Evolutionary conservation across 768 basidiomycete genomes (phyloP), one percentile per base, ranked within the genome.

Genomic region (Mrakia gelida): DNA sequence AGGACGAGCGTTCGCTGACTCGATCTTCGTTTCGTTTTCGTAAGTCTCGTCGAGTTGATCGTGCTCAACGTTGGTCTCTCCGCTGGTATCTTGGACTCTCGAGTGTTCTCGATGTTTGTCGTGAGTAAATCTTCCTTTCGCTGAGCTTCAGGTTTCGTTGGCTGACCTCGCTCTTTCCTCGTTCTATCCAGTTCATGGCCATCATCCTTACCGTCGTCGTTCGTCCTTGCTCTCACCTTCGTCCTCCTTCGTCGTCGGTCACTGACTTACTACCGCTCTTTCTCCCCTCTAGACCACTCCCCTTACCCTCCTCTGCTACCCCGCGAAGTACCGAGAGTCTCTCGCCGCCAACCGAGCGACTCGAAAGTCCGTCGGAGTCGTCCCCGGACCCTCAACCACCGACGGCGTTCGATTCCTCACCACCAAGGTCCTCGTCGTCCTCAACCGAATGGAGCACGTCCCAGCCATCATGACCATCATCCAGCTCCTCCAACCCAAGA

Each of bases 91-190:
- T 86, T 98, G 70, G 84, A 86, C 79, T 81, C 83, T 43, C 88
- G 89, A 34, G 88, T 91, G 16, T 94, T 95, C 86, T 92, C 92
- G 0, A 94, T 95, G 92, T 93, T 95, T 80, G 93, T 95, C 79
- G 45, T 45, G 11, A 3, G 45, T 45, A 45, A 7, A 10, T 2
- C 45, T 45, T 45, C 45, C 5, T 45, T 15, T 45, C 45, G 4
- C 38, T 38, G 38, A 3, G 38, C 38, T 3, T 38, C 38, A 8
- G 8, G 38, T 45, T 2, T 45, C 45, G 45, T 11, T 45, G 11
- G 45, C 45, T 10, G 15, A 45, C 45, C 41, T 43, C 41, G 41
- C 41, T 45, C 11, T 6, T 45, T 11, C 2, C 45, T 45, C 45
- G 45, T 45, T 13, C 11, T 10, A 10, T 15, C 9, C 45, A 45